These are phyloP conservation scores for Penstemon newberryi DNA, from an alignment of 257 asterid genomes.

Conservation along the genomic window DNA sequence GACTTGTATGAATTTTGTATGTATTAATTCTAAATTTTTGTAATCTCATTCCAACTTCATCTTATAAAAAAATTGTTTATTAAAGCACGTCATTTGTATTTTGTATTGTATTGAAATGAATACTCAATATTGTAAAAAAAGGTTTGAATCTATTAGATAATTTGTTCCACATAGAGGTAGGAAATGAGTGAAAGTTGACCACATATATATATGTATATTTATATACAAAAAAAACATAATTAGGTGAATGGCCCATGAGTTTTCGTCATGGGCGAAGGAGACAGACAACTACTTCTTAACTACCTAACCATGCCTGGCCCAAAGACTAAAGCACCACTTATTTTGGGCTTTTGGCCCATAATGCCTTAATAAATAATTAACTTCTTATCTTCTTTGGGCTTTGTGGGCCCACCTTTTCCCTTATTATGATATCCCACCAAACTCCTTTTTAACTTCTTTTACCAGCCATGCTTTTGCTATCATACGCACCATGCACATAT, in stretches of 20 bases:
- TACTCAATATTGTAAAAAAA: too few relatives aligned
- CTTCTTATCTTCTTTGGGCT: slow-evolving; percentile 34
- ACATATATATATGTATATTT: too few relatives aligned
- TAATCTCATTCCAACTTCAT: too few relatives aligned
- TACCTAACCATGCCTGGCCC: slow-evolving; percentile 26
- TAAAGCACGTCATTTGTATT: too few relatives aligned
- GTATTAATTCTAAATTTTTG: too few relatives aligned
- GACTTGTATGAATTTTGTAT: too few relatives aligned
- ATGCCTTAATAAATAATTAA: slow-evolving; percentile 19
- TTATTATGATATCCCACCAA: slow-evolving; percentile 44
- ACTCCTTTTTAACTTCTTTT: slow-evolving; percentile 28
- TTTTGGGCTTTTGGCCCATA: slow-evolving; percentile 30
- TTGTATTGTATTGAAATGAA: too few relatives aligned
- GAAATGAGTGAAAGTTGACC: slow-evolving; percentile 22
- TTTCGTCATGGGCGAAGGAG: slow-evolving; percentile 27
- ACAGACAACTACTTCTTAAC: background rate
- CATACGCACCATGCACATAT: slow-evolving; percentile 29
- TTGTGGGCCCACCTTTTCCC: background rate
- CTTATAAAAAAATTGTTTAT: too few relatives aligned
- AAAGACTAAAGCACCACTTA: too few relatives aligned
- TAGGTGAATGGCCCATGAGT: slow-evolving; percentile 27
- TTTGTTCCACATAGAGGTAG: background rate
- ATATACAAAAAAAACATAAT: background rate
- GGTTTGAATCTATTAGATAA: too few relatives aligned
- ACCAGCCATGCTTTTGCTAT: slow-evolving; percentile 41